Evolutionary conservation across 2,329 filamentous ascomycete species (phyloP).

Genomic region (Alternaria sp.): DNA sequence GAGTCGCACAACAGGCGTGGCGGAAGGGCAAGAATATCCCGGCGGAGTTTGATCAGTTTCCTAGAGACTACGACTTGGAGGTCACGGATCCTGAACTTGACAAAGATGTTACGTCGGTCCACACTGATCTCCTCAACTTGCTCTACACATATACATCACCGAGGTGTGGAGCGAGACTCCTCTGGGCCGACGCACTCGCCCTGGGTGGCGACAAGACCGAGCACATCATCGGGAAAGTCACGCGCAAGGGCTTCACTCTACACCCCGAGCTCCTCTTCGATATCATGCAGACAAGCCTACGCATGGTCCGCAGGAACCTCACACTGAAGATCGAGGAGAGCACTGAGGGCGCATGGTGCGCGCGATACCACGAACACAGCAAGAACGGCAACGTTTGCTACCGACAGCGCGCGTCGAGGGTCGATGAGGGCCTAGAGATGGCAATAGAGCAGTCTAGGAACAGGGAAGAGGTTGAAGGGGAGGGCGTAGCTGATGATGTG

Average conservation of each 20-base stretch:
- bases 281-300: constrained; percentile 34
- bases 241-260: background rate
- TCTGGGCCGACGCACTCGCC: constrained; percentile 44
- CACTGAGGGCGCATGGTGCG: constrained; percentile 37
- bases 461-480: background rate
- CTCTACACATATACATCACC: constrained; percentile 31
- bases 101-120: constrained; percentile 19
- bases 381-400: constrained; percentile 33
- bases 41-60: constrained; percentile 10
- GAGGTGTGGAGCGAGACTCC: constrained; percentile 30
- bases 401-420: constrained; percentile 16
- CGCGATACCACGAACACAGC: constrained; percentile 40
- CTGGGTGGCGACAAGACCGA: constrained; percentile 29
- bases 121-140: constrained; percentile 16
- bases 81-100: constrained; percentile 19
- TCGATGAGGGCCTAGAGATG: background rate
- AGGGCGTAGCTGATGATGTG: background rate
- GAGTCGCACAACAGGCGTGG: background rate
- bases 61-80: constrained; percentile 12
- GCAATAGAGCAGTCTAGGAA: background rate
- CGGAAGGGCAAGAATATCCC: background rate
- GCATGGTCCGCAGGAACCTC: constrained; percentile 27
- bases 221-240: background rate
- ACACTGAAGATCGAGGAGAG: constrained; percentile 43
- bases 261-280: constrained; percentile 29